Base-by-base conservation (phyloP, 1,284 basidiomycete genomes). In the Cryptococcus maquisensis region DNA sequence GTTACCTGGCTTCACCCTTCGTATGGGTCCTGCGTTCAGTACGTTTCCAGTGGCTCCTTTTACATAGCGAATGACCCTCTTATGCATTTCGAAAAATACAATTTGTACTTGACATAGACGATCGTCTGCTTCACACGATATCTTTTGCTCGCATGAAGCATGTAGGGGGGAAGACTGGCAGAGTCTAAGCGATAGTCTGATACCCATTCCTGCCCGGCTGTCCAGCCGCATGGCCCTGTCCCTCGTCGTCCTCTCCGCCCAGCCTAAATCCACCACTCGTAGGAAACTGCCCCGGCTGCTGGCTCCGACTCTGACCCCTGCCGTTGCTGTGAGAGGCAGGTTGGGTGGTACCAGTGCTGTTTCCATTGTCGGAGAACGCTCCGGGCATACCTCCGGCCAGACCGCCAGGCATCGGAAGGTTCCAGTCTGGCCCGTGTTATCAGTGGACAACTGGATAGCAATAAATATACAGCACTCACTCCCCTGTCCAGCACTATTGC, bases 181-280 rank as follows among this genome's bases (percentile, higher is more conserved):
- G 38, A 21, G 4, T 40, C 42, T 50, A 62, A 4, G 43, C 59
- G 32, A 61, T 61, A 20, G 59, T 56, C 18, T 55, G 54, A 24
- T 57, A 62, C 15, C 58, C 57, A 46, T 50, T 51, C 37, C 61
- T 41, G 40, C 61, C 55, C 7, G 55, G 52, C 5, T 52, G 46
- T 13, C 42, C 32, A 16, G 55, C 46, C 13, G 59, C 42, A 24
- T 55, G 47, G 9, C 56, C 59, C 42, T 55, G 48, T 23, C 46
- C 46, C n/a, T 52, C 53, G 4, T 59, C 64, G 7, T 67, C 65
- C 12, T 66, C 65, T 5, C 67, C 62, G 16, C 67, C 67, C 15
- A 67, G 57, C 21, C 67, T 60, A 55, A 65, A 63, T 35, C 67
- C 67, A 36, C 63, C 60, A 13, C 61, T 64, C 0, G 56, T 55